A percentile compares a stretch with the other conserved stretches of the same genome.
phyloP scores from a whole-genome alignment of 1,139 yeast species.

The Candida neerlandica region DNA sequence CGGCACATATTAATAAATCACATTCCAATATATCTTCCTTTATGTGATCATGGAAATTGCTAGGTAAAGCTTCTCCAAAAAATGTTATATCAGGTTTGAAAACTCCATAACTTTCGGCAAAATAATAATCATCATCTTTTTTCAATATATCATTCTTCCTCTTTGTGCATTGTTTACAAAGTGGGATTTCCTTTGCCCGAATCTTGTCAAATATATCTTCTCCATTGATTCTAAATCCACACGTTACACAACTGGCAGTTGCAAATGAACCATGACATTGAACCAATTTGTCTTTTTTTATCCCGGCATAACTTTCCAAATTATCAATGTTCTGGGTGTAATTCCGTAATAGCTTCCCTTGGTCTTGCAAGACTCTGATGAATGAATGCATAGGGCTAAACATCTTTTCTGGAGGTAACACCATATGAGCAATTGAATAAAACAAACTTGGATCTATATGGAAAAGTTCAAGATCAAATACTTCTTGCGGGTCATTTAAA shows the following conservation, averaged over 20 bases:
- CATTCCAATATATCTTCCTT: slow-evolving; percentile 63
- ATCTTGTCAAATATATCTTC: slow-evolving; percentile 64
- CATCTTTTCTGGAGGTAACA: slow-evolving; percentile 74
- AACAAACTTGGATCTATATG: slow-evolving; percentile 79
- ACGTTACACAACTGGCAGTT: slow-evolving; percentile 83
- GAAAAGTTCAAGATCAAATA: slow-evolving; percentile 77
- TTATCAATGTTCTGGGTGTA: slow-evolving; percentile 97
- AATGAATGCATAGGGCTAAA: slow-evolving; percentile 88
- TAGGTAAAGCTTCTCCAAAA: slow-evolving; percentile 87
- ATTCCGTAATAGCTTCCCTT: slow-evolving; percentile 78
- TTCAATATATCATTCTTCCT: slow-evolving; percentile 39
- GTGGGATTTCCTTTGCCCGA: slow-evolving; percentile 61
- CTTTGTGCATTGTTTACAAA: slow-evolving; percentile 67
- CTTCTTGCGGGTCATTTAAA: slow-evolving; percentile 90
- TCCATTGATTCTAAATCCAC: slow-evolving; percentile 71
- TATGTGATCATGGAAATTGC: slow-evolving; percentile 65
- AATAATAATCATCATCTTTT: slow-evolving; percentile 30
- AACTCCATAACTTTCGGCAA: slow-evolving; percentile 67
- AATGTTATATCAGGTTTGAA: slow-evolving; percentile 95
- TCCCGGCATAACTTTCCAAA: slow-evolving; percentile 82
- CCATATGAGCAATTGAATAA: slow-evolving; percentile 85
- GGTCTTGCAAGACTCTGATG: slow-evolving; percentile 71
- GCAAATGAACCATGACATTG: slow-evolving; percentile 98
- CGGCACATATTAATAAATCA: slow-evolving; percentile 84
- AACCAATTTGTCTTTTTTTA: slow-evolving; percentile 66